Evolutionary conservation across 2,329 filamentous ascomycete genomes (phyloP).

Genomic region (Aspergillus niger): DNA sequence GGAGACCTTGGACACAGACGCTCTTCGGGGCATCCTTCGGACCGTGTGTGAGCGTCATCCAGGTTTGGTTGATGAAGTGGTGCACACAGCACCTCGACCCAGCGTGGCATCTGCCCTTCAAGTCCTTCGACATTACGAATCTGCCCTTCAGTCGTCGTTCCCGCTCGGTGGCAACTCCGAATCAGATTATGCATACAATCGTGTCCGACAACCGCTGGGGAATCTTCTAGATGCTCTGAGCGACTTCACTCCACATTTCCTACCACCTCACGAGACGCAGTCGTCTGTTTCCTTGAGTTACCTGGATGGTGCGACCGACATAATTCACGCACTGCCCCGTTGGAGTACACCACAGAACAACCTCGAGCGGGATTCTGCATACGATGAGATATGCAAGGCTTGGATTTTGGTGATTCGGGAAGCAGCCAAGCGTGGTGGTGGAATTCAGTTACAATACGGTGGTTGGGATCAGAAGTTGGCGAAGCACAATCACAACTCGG

Average conservation of each 20-base stretch:
- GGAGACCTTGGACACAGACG: conserved; percentile 84
- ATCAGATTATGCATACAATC: conserved; percentile 93
- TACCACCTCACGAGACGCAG: conserved; percentile 86
- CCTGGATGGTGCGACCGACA: conserved; percentile 83
- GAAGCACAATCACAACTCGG: conserved; percentile 85
- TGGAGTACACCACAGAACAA: conserved; percentile 90
- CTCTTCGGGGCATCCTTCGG: conserved; percentile 83
- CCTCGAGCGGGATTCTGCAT: conserved; percentile 90
- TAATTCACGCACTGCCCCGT: conserved; percentile 85
- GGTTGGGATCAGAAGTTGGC: conserved; percentile 88
- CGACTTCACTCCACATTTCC: conserved; percentile 93
- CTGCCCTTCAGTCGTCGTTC: conserved; percentile 73
- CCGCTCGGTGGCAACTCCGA: conserved; percentile 81
- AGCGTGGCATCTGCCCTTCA: conserved; percentile 77
- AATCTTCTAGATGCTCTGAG: conserved; percentile 84
- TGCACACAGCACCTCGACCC: conserved; percentile 81
- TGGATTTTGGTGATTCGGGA: conserved; percentile 92
- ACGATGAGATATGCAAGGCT: conserved; percentile 91
- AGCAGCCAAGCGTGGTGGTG: conserved; percentile 84
- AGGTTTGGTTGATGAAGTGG: conserved; percentile 80
- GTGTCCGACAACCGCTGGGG: conserved; percentile 77
- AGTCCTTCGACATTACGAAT: conserved; percentile 80
- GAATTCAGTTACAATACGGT: conserved; percentile 83
- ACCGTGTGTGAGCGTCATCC: conserved; percentile 89
- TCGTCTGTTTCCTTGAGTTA: conserved; percentile 81